These are phyloP conservation scores for Lentinula detonsa DNA, from an alignment of 768 basidiomycete genomes.

Conservation along the genomic window DNA sequence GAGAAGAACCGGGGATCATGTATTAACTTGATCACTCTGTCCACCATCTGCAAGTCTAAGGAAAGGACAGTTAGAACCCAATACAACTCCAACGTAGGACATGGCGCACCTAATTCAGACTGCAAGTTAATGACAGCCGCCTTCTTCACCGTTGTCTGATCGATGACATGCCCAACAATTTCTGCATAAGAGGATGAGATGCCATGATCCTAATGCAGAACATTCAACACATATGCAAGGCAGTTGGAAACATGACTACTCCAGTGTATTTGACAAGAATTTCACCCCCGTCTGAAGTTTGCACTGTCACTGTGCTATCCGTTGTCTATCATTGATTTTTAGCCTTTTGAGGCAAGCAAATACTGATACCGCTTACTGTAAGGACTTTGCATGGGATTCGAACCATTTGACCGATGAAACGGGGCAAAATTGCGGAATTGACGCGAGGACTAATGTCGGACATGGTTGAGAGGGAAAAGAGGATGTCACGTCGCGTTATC, in stretches of 20 bases:
- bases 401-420: conserved; percentile 38
- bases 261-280: conserved; percentile 11
- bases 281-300: conserved; percentile 44
- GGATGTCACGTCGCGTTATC: conserved; percentile 1
- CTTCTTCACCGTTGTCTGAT: conserved; percentile 35
- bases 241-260: background rate
- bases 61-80: background rate
- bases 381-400: conserved; percentile 42
- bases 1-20: conserved; percentile 28
- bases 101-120: conserved; percentile 32
- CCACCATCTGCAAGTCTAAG: conserved; percentile 32
- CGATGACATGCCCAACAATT: conserved; percentile 38
- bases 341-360: background rate
- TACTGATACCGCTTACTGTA: conserved; percentile 21
- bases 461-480: conserved; percentile 6
- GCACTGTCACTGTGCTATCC: conserved; percentile 35
- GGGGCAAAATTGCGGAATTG: conserved; percentile 34
- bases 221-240: conserved; percentile 1
- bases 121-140: conserved; percentile 37
- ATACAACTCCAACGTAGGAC: background rate
- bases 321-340: conserved; percentile 11
- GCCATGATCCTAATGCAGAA: conserved; percentile 21
- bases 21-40: conserved; percentile 30
- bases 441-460: conserved; percentile 29
- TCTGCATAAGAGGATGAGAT: conserved; percentile 39